Percentiles rank a stretch among this genome's conserved stretches.
Evolutionary conservation across 768 basidiomycete genomes (phyloP).

Genomic region (Galerina sulciceps): DNA sequence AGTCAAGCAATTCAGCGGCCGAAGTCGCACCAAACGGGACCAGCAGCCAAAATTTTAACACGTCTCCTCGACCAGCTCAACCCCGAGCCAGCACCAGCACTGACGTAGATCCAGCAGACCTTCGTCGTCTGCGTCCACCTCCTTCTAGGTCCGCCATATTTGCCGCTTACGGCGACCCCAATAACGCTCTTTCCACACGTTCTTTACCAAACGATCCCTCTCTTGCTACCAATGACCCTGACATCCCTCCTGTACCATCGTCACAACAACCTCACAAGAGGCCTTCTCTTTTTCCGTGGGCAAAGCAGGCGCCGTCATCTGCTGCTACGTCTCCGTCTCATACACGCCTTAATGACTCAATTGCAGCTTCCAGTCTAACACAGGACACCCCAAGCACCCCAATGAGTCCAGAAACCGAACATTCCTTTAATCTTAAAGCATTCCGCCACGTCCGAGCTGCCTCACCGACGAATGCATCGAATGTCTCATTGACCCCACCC

Average conservation of each 20-base stretch:
- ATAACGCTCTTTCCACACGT: constrained; percentile 58
- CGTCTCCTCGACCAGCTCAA: constrained; percentile 37
- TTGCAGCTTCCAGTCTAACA: constrained; percentile 19
- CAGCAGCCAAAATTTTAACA: constrained; percentile 19
- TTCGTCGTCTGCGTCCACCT: constrained; percentile 54
- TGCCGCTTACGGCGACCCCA: constrained; percentile 57
- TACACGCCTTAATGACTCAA: constrained; percentile 10
- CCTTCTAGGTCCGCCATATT: constrained; percentile 71
- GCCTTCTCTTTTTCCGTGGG: constrained; percentile 37
- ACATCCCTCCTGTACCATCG: constrained; percentile 35
- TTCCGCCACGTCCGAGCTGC: constrained; percentile 69
- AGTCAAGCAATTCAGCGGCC: constrained; percentile 20
- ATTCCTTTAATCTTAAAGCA: constrained; percentile 74
- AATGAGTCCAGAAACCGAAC: constrained; percentile 18
- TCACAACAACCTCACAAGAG: constrained; percentile 27
- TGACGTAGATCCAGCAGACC: constrained; percentile 44
- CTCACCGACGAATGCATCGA: constrained; percentile 38
- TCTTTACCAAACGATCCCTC: constrained; percentile 56
- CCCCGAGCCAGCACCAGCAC: constrained; percentile 34
- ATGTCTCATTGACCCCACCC: constrained; percentile 38
- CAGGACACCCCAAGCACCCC: constrained; percentile 12
- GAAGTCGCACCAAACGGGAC: constrained; percentile 21
- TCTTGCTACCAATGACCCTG: constrained; percentile 34
- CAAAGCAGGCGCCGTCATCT: constrained; percentile 31
- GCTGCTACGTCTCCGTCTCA: constrained; percentile 29